Conservation (phyloP, 768 basidiomycete species). For the Naganishia vishniacii region DNA sequence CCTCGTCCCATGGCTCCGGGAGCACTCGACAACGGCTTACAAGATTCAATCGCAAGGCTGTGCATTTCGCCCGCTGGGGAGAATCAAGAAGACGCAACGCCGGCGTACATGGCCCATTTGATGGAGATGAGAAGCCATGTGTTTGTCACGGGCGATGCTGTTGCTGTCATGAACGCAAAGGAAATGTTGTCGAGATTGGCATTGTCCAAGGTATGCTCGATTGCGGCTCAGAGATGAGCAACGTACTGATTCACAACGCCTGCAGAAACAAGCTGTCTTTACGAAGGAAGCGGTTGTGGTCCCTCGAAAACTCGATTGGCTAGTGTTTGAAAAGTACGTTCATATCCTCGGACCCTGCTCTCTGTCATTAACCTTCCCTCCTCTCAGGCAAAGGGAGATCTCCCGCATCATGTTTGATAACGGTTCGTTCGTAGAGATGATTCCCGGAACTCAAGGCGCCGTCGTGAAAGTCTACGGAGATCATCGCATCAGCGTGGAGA, state of each 20-base stretch:
- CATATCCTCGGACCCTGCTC: background rate
- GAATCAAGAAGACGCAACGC: conserved; percentile 25
- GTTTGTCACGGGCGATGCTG: conserved; percentile 97
- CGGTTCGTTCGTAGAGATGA: conserved; percentile 89
- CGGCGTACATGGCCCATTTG: conserved; percentile 33
- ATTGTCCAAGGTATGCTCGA: conserved; percentile 66
- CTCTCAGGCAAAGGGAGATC: conserved; percentile 74
- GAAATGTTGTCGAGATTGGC: conserved; percentile 92
- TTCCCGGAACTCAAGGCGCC: conserved; percentile 84
- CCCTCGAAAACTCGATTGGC: conserved; percentile 96
- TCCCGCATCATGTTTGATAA: conserved; percentile 92
- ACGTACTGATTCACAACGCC: conserved; percentile 7
- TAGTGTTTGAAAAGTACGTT: conserved; percentile 67
- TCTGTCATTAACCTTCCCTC: background rate
- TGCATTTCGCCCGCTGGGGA: conserved; percentile 32
- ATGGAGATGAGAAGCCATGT: conserved; percentile 67
- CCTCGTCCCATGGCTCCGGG: conserved; percentile 51
- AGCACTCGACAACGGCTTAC: conserved; percentile 28
- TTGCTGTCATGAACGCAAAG: conserved; percentile 85
- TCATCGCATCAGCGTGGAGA: conserved; percentile 84
- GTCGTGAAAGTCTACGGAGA: conserved; percentile 91
- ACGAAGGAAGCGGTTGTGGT: conserved; percentile 89
- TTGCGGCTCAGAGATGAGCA: conserved; percentile 4
- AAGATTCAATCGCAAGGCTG: conserved; percentile 30
- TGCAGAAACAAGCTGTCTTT: conserved; percentile 77